These are phyloP conservation scores for Trichosporon faecale DNA, from an alignment of 1,284 basidiomycete species.

Conservation along the genomic window DNA sequence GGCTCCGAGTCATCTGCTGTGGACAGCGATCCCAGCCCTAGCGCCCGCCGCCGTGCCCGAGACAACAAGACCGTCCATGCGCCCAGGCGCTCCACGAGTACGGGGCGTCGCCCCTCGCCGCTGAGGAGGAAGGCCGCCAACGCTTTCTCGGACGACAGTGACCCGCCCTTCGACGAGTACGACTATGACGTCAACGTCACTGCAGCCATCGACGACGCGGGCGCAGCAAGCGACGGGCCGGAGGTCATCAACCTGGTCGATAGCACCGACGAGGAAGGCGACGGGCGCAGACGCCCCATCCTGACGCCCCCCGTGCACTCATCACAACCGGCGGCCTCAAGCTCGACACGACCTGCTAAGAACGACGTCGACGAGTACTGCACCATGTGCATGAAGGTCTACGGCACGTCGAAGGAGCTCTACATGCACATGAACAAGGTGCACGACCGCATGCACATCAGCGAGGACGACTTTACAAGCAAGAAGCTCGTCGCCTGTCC, in stretches of 20 bases:
- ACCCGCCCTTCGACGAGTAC: too few relatives aligned
- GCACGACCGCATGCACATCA: not conserved
- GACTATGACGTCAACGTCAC: too few relatives aligned
- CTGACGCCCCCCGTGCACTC: not conserved
- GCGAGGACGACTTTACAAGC: not conserved
- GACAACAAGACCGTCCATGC: not conserved
- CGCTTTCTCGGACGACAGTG: too few relatives aligned
- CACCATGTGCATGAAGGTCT: not conserved
- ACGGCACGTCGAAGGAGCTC: not conserved
- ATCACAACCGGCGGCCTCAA: not conserved
- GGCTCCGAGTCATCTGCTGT: not conserved
- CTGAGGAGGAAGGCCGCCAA: too few relatives aligned
- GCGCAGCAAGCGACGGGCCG: too few relatives aligned
- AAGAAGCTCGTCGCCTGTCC: not conserved
- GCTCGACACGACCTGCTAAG: not conserved
- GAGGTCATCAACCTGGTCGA: not conserved
- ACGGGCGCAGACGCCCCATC: not conserved
- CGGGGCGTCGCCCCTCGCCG: too few relatives aligned
- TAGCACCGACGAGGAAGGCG: not conserved
- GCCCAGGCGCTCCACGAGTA: too few relatives aligned
- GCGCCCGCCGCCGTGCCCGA: too few relatives aligned
- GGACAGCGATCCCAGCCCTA: not conserved
- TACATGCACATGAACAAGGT: not conserved
- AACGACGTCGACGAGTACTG: not conserved
- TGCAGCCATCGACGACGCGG: too few relatives aligned